Percentiles rank a stretch among this genome's conserved stretches.
These are phyloP conservation scores for Funneliformis caledonium DNA, from an alignment of 371 early-diverging fungal species.

Conservation along the genomic window DNA sequence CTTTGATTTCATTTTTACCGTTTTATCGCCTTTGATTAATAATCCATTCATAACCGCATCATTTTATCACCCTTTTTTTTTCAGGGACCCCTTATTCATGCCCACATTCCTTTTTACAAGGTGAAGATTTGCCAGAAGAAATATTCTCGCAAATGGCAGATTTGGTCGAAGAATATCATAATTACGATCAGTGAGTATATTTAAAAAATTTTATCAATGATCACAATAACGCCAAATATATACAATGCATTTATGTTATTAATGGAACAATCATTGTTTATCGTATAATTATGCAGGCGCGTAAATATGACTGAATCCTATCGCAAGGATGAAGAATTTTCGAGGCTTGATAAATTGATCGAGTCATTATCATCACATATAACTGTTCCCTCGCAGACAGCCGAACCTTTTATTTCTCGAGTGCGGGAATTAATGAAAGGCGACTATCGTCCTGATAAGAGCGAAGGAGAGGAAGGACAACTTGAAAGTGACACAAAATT, in stretches of 20 bases:
- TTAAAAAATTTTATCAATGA: background rate
- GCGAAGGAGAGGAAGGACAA: background rate
- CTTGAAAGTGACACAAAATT: background rate
- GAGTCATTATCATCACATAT: constrained; percentile 36
- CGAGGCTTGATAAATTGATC: constrained; percentile 27
- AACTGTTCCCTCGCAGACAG: background rate
- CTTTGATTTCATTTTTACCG: constrained; percentile 20
- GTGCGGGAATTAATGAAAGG: constrained; percentile 11
- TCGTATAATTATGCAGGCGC: constrained; percentile 25
- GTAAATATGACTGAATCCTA: constrained; percentile 23
- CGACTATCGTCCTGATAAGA: background rate
- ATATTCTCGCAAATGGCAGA: constrained; percentile 54
- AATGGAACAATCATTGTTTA: background rate
- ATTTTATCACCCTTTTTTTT: constrained; percentile 16
- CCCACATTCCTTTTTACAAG: constrained; percentile 51
- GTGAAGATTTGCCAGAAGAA: constrained; percentile 52
- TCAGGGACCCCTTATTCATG: constrained; percentile 60
- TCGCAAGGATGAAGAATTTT: constrained; percentile 11
- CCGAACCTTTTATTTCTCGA: constrained; percentile 14
- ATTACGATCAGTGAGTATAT: constrained; percentile 59
- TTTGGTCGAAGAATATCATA: constrained; percentile 57
- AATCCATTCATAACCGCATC: background rate
- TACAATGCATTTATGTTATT: constrained; percentile 13
- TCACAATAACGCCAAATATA: background rate
- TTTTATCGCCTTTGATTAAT: constrained; percentile 3